Evolutionary conservation across 805 yeast genomes (phyloP).

Genomic region (Candida incommunis): DNA sequence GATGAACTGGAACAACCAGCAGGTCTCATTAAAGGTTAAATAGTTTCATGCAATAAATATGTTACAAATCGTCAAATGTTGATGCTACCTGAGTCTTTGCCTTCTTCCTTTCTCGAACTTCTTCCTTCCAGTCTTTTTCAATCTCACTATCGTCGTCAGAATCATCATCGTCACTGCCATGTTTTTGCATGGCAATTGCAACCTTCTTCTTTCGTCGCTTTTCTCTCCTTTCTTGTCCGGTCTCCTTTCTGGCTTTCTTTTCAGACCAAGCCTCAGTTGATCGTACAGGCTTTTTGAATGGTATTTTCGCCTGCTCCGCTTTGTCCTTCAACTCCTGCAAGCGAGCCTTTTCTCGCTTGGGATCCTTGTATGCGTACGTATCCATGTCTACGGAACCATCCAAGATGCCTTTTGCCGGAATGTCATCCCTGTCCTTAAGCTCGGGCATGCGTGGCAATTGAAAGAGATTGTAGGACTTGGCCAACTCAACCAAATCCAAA

Average conservation of each 20-base stretch:
- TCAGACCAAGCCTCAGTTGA: conserved; percentile 67
- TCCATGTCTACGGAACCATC: conserved; percentile 53
- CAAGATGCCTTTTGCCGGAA: conserved; percentile 69
- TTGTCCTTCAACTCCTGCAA: conserved; percentile 38
- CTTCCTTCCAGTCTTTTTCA: conserved; percentile 77
- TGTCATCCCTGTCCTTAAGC: conserved; percentile 31
- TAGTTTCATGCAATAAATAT: background rate
- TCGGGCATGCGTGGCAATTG: conserved; percentile 96
- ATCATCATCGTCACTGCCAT: conserved; percentile 24
- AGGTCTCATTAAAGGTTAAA: conserved; percentile 11
- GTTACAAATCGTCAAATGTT: background rate
- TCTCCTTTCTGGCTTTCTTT: conserved; percentile 49
- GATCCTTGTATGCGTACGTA: conserved; percentile 47
- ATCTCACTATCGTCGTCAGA: conserved; percentile 27
- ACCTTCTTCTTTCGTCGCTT: conserved; percentile 53
- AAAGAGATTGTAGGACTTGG: conserved; percentile 63
- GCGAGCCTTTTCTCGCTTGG: conserved; percentile 48
- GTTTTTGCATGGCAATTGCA: conserved; percentile 35
- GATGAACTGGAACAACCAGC: conserved; percentile 56
- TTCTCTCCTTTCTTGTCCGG: conserved; percentile 47
- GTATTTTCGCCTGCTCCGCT: conserved; percentile 15
- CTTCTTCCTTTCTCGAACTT: conserved; percentile 52
- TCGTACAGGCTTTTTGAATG: conserved; percentile 19
- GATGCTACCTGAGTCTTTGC: conserved; percentile 24
- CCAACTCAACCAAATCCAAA: conserved; percentile 59